Evolutionary conservation across 257 asterid species (phyloP).

Genomic region (Ballota nigra): DNA sequence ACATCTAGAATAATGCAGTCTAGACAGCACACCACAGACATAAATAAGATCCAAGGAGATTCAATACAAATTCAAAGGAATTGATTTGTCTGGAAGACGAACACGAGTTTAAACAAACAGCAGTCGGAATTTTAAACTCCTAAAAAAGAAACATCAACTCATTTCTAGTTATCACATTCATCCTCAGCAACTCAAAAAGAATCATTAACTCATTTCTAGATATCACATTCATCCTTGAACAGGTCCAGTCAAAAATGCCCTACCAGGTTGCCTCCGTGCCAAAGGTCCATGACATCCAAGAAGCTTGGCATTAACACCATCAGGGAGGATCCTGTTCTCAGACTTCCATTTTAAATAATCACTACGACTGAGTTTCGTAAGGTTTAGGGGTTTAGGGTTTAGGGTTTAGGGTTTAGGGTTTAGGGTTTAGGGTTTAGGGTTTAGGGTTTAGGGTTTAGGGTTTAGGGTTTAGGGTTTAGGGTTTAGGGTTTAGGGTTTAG

Average conservation of each 20-base stretch:
- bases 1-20: not conserved
- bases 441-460: too few species aligned
- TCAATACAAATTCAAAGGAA: not conserved
- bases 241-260: conserved; percentile 30
- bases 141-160: too few species aligned
- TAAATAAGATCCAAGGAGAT: not conserved
- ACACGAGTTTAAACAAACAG: not conserved
- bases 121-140: not conserved
- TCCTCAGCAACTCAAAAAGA: not conserved
- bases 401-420: too few species aligned
- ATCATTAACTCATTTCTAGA: not conserved
- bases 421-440: too few species aligned
- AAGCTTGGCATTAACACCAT: conserved; percentile 46
- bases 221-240: conserved; percentile 22
- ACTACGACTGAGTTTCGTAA: conserved; percentile 28
- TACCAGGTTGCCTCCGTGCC: conserved; percentile 32
- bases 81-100: not conserved
- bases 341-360: conserved; percentile 32
- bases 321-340: conserved; percentile 23
- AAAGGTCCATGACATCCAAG: conserved; percentile 39
- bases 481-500: too few species aligned
- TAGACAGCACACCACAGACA: not conserved
- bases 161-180: too few species aligned
- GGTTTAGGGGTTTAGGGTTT: too few species aligned
- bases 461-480: too few species aligned